A percentile compares a stretch with the other conserved stretches of the same genome.
Conservation (phyloP, 2,329 filamentous ascomycete genomes). For the Xylariaceae sp. region DNA sequence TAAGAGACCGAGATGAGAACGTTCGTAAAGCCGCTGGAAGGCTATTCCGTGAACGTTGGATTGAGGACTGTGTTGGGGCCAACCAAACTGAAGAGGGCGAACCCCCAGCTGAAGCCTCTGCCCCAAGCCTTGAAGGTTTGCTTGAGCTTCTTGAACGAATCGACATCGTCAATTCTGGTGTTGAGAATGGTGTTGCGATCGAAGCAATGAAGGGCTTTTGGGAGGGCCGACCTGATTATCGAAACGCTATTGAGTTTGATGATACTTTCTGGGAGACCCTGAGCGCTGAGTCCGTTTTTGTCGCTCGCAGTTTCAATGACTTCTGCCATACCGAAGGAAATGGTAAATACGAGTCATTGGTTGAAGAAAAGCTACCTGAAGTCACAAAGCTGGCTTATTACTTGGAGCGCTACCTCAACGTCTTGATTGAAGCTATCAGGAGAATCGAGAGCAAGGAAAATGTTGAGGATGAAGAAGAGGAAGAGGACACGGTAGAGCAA, state of each 20-base stretch:
- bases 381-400: conserved; percentile 88
- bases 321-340: conserved; percentile 76
- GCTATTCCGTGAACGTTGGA: conserved; percentile 93
- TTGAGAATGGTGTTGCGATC: conserved; percentile 83
- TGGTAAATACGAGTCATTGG: conserved; percentile 67
- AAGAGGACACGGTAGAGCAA: conserved; percentile 81
- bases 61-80: conserved; percentile 82
- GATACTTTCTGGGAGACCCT: conserved; percentile 77
- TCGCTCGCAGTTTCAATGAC: conserved; percentile 89
- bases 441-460: conserved; percentile 50
- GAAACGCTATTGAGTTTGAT: conserved; percentile 67
- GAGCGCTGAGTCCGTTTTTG: conserved; percentile 81
- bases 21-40: conserved; percentile 88
- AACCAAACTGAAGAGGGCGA: conserved; percentile 56
- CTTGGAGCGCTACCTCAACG: conserved; percentile 73
- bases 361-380: conserved; percentile 93
- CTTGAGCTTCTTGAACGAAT: conserved; percentile 91
- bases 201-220: conserved; percentile 97
- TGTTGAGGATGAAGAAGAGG: conserved; percentile 53
- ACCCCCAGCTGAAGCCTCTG: conserved; percentile 51
- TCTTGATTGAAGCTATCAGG: conserved; percentile 61
- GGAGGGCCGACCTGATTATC: conserved; percentile 83
- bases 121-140: conserved; percentile 75
- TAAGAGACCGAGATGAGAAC: conserved; percentile 89
- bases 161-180: conserved; percentile 84